Conservation (phyloP, 2,329 filamentous ascomycete genomes). For the Cyphellophora attinorum region DNA sequence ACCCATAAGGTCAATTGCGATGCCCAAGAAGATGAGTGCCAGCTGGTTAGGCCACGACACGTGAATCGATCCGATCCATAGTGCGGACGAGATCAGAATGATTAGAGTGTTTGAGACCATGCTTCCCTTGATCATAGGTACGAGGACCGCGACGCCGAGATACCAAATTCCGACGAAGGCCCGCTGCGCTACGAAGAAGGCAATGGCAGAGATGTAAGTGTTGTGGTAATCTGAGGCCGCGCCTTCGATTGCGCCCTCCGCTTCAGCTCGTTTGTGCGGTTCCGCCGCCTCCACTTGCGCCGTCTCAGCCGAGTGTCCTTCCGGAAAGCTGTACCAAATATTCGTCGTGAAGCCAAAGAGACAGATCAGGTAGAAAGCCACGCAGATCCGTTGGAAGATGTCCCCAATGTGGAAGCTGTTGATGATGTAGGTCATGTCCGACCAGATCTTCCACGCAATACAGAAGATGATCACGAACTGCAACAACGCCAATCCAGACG, state of each 20-base stretch:
- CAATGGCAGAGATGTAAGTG: slow-evolving; percentile 50
- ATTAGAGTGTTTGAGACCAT: slow-evolving; percentile 42
- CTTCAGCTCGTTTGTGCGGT: not conserved
- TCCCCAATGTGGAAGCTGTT: slow-evolving; percentile 57
- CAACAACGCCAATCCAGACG: slow-evolving; percentile 46
- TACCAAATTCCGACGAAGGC: slow-evolving; percentile 45
- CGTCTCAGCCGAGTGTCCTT: not conserved
- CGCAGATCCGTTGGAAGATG: slow-evolving; percentile 47
- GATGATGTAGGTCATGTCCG: slow-evolving; percentile 34
- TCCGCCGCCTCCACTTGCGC: not conserved
- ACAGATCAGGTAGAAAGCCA: slow-evolving; percentile 53
- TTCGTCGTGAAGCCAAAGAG: slow-evolving; percentile 56
- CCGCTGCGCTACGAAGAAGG: slow-evolving; percentile 51
- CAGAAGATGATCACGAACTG: slow-evolving; percentile 53
- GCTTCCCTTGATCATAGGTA: slow-evolving; percentile 49
- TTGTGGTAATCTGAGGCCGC: not conserved
- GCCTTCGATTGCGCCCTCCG: not conserved
- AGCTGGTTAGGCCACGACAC: slow-evolving; percentile 46
- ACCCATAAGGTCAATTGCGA: slow-evolving; percentile 45
- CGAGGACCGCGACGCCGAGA: slow-evolving; percentile 34
- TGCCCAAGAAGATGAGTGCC: slow-evolving; percentile 47
- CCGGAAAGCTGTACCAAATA: slow-evolving; percentile 35
- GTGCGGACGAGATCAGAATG: slow-evolving; percentile 37
- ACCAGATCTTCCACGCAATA: slow-evolving; percentile 25
- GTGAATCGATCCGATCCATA: slow-evolving; percentile 55